These are phyloP conservation scores for Mycena alexandri DNA, from an alignment of 768 basidiomycete genomes.

Conservation along the genomic window DNA sequence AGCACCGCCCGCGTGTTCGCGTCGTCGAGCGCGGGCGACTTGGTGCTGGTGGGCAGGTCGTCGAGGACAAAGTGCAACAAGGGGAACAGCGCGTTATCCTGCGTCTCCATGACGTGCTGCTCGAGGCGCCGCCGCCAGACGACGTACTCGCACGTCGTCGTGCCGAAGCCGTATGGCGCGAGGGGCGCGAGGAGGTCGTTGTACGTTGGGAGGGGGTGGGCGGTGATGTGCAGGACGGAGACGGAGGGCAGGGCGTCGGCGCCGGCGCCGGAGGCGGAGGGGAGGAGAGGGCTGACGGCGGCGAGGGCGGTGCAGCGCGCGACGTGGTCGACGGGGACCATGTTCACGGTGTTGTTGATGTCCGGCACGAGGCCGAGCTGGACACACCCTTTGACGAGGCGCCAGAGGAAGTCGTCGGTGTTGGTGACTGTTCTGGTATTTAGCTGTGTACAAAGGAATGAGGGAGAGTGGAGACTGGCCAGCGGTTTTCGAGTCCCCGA, in stretches of 20 bases:
- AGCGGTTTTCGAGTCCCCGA: slow-evolving; percentile 90
- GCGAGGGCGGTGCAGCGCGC: slow-evolving; percentile 85
- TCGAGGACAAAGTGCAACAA: slow-evolving; percentile 97
- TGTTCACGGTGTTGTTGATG: slow-evolving; percentile 98
- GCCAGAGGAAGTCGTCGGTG: slow-evolving; percentile 99
- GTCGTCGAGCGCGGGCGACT: slow-evolving; percentile 92
- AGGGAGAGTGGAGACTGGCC: slow-evolving; percentile 61
- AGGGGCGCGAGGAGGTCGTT: slow-evolving; percentile 86
- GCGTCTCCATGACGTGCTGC: slow-evolving; percentile 92
- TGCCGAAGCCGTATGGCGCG: slow-evolving; percentile 82
- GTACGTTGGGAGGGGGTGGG: slow-evolving; percentile 88
- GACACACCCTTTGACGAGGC: slow-evolving; percentile 97
- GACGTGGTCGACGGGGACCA: slow-evolving; percentile 98
- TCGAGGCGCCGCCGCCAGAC: slow-evolving; percentile 93
- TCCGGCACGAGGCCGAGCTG: slow-evolving; percentile 97
- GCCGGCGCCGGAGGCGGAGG: too few relatives aligned
- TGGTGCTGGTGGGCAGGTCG: slow-evolving; percentile 96
- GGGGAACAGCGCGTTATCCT: slow-evolving; percentile 98
- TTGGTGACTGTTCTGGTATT: slow-evolving; percentile 79
- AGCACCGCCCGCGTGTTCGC: slow-evolving; percentile 81
- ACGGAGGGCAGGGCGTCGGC: slow-evolving; percentile 64
- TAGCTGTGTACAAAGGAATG: not conserved
- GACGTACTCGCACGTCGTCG: slow-evolving; percentile 87
- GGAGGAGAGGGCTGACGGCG: slow-evolving; percentile 66
- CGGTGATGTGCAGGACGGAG: slow-evolving; percentile 86